Percentiles rank a stretch among this genome's conserved stretches.
These are phyloP conservation scores for Syzygium aromaticum DNA, from an alignment of 345 rosid genomes.

Conservation along the genomic window DNA sequence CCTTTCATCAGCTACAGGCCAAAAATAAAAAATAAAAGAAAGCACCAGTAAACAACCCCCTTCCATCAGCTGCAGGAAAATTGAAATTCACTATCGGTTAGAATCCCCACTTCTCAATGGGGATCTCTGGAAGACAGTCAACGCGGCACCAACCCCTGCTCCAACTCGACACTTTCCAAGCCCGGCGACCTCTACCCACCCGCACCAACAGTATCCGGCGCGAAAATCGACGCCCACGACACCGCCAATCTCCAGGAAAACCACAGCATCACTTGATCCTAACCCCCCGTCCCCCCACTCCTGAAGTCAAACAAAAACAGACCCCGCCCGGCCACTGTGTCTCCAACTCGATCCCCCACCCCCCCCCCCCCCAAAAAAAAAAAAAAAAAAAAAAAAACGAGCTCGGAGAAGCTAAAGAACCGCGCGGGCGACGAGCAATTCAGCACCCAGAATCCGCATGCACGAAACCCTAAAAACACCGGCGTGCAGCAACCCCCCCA, in stretches of 20 bases:
- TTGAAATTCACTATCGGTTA: neutral
- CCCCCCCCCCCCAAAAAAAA: neutral
- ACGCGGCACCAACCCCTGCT: neutral
- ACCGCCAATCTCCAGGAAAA: neutral
- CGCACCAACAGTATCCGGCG: neutral
- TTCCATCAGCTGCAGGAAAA: neutral
- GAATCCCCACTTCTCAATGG: neutral
- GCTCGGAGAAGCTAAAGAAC: neutral
- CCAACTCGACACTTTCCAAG: neutral
- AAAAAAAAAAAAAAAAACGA: neutral
- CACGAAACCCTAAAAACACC: neutral
- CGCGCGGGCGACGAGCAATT: neutral
- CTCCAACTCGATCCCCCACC: neutral
- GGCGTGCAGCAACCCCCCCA: neutral
- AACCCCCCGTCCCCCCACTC: neutral
- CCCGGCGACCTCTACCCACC: neutral
- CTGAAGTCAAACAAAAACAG: neutral
- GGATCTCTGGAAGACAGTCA: neutral
- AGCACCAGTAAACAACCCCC: neutral
- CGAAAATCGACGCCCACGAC: neutral
- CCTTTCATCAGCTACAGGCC: neutral
- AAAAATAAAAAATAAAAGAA: neutral
- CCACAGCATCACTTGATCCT: neutral
- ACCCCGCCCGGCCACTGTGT: neutral
- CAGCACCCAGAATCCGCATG: neutral